Conservation (phyloP, 139 green algal species). For the Chlorella sorokiniana region DNA sequence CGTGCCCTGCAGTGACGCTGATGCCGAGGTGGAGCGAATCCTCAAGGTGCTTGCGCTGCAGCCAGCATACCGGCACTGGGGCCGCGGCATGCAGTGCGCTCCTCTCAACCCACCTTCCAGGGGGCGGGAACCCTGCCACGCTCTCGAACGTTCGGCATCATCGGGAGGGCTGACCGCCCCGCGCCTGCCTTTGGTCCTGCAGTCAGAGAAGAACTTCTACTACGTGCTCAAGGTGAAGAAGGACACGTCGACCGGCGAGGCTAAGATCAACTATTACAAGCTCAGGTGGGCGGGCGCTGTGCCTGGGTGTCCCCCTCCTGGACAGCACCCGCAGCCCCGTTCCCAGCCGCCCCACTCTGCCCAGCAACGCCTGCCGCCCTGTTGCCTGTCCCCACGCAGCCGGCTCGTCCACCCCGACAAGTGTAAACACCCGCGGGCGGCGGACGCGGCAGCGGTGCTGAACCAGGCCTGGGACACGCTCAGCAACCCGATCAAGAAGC, state of each 20-base stretch:
- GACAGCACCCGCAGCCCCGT: not conserved
- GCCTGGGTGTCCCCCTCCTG: too few relatives aligned
- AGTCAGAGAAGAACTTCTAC: slow-evolving; percentile 23
- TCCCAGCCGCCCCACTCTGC: not conserved
- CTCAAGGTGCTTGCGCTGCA: too few relatives aligned
- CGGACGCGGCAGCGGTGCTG: not conserved
- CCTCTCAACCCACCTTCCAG: too few relatives aligned
- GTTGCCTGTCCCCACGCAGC: not conserved
- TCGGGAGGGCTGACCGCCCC: too few relatives aligned
- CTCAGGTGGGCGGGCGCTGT: not conserved
- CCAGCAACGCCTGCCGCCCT: not conserved
- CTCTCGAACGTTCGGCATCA: too few relatives aligned
- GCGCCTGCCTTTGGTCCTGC: too few relatives aligned
- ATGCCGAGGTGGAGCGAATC: slow-evolving; percentile 31
- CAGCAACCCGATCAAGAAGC: slow-evolving; percentile 37
- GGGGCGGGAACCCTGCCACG: too few relatives aligned
- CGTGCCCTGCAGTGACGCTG: slow-evolving; percentile 16
- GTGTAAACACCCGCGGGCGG: slow-evolving; percentile 17
- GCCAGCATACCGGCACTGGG: too few relatives aligned
- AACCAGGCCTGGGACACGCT: slow-evolving; percentile 33
- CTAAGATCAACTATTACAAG: slow-evolving; percentile 32
- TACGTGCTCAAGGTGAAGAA: slow-evolving; percentile 21
- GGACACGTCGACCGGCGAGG: slow-evolving; percentile 9
- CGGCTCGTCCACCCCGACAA: slow-evolving; percentile 40
- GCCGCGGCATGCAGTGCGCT: too few relatives aligned